A percentile compares a stretch with the other conserved stretches of the same genome.
Conservation (phyloP, 2,329 filamentous ascomycete species). For the Fusarium sp. region DNA sequence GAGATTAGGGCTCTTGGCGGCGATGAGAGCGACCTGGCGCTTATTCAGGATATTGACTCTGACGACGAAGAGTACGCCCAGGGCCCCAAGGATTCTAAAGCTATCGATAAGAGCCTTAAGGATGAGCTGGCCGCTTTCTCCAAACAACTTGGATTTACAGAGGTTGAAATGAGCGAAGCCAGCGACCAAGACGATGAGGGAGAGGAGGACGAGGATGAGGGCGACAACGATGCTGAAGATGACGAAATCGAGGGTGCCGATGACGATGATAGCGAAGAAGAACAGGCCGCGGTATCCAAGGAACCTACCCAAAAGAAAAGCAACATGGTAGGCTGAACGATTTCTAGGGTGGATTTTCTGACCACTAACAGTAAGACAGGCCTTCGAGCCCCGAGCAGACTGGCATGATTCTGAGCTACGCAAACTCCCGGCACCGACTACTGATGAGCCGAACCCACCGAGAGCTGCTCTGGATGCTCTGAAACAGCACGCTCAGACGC, state of each 20-base stretch:
- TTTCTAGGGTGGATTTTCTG: slow-evolving; percentile 35
- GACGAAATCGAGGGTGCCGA: slow-evolving; percentile 39
- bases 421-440: slow-evolving; percentile 57
- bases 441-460: slow-evolving; percentile 60
- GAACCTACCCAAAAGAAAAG: slow-evolving; percentile 47
- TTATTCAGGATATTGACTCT: slow-evolving; percentile 66
- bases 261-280: slow-evolving; percentile 46
- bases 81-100: slow-evolving; percentile 46
- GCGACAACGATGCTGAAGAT: slow-evolving; percentile 51
- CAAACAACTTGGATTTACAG: slow-evolving; percentile 54
- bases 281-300: slow-evolving; percentile 46
- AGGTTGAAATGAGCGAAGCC: slow-evolving; percentile 50
- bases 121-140: slow-evolving; percentile 54
- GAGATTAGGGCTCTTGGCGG: slow-evolving; percentile 75
- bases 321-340: slow-evolving; percentile 50
- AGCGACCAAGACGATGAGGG: slow-evolving; percentile 54
- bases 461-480: slow-evolving; percentile 61
- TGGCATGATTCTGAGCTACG: slow-evolving; percentile 64
- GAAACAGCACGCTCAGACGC: slow-evolving; percentile 76
- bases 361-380: slow-evolving; percentile 57
- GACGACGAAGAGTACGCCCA: slow-evolving; percentile 53
- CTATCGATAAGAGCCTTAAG: slow-evolving; percentile 56
- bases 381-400: slow-evolving; percentile 68
- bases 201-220: slow-evolving; percentile 50
- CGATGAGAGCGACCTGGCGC: slow-evolving; percentile 71